Evolutionary conservation across 2,329 filamentous ascomycete species (phyloP), one percentile per base, ranked within the genome.

Genomic region (Colletotrichum musae): DNA sequence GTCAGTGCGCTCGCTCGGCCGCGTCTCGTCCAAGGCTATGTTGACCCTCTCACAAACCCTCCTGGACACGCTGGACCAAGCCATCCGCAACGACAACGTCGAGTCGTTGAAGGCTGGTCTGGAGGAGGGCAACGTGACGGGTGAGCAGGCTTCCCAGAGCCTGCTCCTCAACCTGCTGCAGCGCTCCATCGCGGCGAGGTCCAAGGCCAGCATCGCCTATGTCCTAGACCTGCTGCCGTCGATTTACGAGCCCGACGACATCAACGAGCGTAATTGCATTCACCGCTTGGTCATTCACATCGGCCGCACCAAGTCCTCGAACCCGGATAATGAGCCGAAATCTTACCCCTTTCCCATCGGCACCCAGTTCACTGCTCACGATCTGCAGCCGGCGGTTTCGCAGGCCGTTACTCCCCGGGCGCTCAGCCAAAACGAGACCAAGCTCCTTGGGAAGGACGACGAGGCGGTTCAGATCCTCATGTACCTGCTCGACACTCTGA

Each of bases 271-370:
- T 13, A 99, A 98, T 78, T 96, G 94, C 78, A 89, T 99, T 57
- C 96, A 99, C 78, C 91, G 96, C 9, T 85, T 98, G 2, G 92
- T 99, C 50, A 97, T 98, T 69, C 92, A 95, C 21, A 97, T 98
- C 74, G 95, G 95, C 18, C 91, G 95, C 57, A 90, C 92, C n/a
- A 88, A 88, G 71, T 83, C 84, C 1, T 77, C 80, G 0, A 79
- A 82, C 1, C 75, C 80, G 3, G 88, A 90, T 58, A 24, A 84
- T 15, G 83, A 85, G 16, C 82, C 83, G 0, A 86, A 87, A 21
- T 82, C 88, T 45, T 84, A 82, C 47, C 82, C 84, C 0, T 83
- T 88, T 32, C 83, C 85, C 4, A 81, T 83, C 6, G 82, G 82
- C 53, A 83, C 82, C 16, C 86, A 86, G 80, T 81, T 94, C 74